A percentile compares a stretch with the other conserved stretches of the same genome.
Conservation (phyloP, 179 eudicot species). For the Spergularia azorica region DNA sequence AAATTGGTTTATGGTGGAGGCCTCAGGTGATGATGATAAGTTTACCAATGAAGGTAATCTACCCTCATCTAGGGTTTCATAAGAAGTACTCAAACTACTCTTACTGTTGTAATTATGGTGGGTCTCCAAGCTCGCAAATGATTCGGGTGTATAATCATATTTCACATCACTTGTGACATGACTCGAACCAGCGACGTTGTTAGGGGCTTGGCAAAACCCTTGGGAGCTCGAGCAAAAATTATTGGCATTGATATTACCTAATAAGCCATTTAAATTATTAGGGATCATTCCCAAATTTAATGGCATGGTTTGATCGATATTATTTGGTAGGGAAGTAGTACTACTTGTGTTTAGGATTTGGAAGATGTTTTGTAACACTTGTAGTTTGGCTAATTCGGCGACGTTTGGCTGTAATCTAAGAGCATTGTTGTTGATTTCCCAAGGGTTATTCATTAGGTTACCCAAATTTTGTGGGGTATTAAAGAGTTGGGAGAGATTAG, state of each 20-base stretch:
- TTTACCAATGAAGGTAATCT: constrained; percentile 38
- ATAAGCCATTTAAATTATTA: constrained; percentile 17
- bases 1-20: constrained; percentile 17
- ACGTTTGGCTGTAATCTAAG: constrained; percentile 43
- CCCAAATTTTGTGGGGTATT: constrained; percentile 32
- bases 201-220: constrained; percentile 19
- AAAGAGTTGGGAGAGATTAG: constrained; percentile 56
- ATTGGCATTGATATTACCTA: neutral
- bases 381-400: constrained; percentile 55
- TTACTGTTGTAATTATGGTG: neutral
- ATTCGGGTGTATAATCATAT: constrained; percentile 3
- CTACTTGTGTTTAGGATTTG: constrained; percentile 44
- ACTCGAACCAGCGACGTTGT: constrained; percentile 10
- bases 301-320: constrained; percentile 24
- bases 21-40: constrained; percentile 26
- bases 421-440: constrained; percentile 35
- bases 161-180: constrained; percentile 8
- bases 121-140: constrained; percentile 20
- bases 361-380: constrained; percentile 49
- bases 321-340: constrained; percentile 12
- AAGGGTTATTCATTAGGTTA: constrained; percentile 36
- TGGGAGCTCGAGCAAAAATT: constrained; percentile 27
- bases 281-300: constrained; percentile 23
- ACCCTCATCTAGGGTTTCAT: constrained; percentile 32
- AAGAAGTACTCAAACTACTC: constrained; percentile 26